Evolutionary conservation across 2,329 filamentous ascomycete genomes (phyloP).

Genomic region (Westerdykella sp.): DNA sequence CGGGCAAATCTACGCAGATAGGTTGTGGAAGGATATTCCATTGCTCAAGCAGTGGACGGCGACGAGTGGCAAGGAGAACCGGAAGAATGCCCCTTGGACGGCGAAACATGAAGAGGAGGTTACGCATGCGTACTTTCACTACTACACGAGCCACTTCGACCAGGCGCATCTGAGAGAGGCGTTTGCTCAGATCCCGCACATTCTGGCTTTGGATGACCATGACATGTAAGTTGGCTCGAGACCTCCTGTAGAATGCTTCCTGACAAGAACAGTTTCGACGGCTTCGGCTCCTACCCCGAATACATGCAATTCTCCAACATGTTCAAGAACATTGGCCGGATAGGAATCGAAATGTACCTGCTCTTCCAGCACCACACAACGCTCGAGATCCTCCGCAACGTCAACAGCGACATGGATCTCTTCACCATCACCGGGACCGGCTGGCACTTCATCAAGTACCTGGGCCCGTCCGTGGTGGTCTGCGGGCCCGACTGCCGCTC

Average conservation of each 20-base stretch:
- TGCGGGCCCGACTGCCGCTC: slow-evolving; percentile 88
- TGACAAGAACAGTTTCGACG: slow-evolving; percentile 66
- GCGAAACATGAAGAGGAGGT: slow-evolving; percentile 94
- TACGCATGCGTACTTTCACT: slow-evolving; percentile 95
- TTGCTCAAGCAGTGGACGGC: slow-evolving; percentile 91
- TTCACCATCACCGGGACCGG: slow-evolving; percentile 97
- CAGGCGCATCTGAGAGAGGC: slow-evolving; percentile 91
- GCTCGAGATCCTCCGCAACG: slow-evolving; percentile 82
- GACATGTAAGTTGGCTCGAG: slow-evolving; percentile 71
- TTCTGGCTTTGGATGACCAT: slow-evolving; percentile 91
- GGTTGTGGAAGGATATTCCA: slow-evolving; percentile 93
- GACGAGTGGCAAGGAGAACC: slow-evolving; percentile 85
- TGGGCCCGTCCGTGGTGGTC: slow-evolving; percentile 84
- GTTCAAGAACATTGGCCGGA: slow-evolving; percentile 95
- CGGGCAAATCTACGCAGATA: slow-evolving; percentile 91
- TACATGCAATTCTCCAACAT: slow-evolving; percentile 98
- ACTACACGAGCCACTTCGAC: slow-evolving; percentile 97
- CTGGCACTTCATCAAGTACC: slow-evolving; percentile 97
- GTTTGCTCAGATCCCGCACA: slow-evolving; percentile 93
- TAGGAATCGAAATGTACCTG: slow-evolving; percentile 96
- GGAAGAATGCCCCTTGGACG: slow-evolving; percentile 87
- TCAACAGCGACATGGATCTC: slow-evolving; percentile 79
- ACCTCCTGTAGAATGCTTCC: background rate
- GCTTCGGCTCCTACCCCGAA: slow-evolving; percentile 92
- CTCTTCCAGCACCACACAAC: slow-evolving; percentile 98